phyloP scores from a whole-genome alignment of 352 stramenopile species.

The Phytophthora sp. region DNA sequence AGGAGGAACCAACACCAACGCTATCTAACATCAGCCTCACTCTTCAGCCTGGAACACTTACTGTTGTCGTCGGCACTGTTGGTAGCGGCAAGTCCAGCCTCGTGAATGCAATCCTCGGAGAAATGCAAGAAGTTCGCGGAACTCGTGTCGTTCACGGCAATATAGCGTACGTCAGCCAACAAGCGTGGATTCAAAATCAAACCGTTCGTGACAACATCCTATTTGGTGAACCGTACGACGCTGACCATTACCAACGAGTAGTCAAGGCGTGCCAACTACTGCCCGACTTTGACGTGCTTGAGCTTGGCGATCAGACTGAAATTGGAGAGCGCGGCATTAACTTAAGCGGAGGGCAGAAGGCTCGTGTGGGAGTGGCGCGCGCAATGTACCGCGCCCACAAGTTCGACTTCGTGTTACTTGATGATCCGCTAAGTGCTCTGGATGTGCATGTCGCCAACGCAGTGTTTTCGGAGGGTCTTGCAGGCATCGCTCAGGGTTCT shows the following conservation, averaged over 20 bases:
- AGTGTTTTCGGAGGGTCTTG: constrained; percentile 90
- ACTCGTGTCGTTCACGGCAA: constrained; percentile 25
- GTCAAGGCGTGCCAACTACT: constrained; percentile 77
- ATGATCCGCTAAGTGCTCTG: constrained; percentile 64
- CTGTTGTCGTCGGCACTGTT: constrained; percentile 53
- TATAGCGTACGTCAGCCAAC: constrained; percentile 45
- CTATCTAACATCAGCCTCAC: constrained; percentile 49
- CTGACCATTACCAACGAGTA: constrained; percentile 47
- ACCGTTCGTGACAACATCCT: constrained; percentile 58
- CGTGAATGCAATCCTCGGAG: constrained; percentile 53
- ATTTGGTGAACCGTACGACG: constrained; percentile 48
- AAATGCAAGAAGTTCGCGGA: constrained; percentile 39
- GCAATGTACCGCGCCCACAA: constrained; percentile 59
- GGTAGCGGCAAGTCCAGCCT: constrained; percentile 61
- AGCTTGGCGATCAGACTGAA: constrained; percentile 90
- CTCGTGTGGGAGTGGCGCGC: constrained; percentile 55
- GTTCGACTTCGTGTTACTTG: constrained; percentile 56
- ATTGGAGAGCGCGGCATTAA: constrained; percentile 91
- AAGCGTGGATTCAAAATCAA: constrained; percentile 55
- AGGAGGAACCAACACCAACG: background rate
- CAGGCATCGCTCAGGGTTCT: constrained; percentile 48
- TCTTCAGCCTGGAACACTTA: constrained; percentile 54
- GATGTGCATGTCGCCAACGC: constrained; percentile 92
- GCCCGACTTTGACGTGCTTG: constrained; percentile 74
- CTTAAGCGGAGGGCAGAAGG: constrained; percentile 81